Evolutionary conservation across 176 grass and related monocot species (phyloP), one percentile per base, ranked within the genome.

Genomic region (Puya raimondii): DNA sequence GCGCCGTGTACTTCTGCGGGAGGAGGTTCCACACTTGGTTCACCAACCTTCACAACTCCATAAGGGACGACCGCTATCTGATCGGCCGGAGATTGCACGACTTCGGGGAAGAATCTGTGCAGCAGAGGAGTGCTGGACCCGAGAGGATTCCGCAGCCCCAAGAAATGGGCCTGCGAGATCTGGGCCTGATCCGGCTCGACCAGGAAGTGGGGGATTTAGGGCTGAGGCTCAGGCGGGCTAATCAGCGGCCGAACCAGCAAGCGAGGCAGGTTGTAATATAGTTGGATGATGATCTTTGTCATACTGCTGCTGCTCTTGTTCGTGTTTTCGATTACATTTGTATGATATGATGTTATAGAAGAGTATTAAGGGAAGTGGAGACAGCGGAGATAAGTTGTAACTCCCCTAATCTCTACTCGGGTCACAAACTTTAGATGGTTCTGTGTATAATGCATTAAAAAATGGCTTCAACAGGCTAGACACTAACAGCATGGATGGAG

Each of bases 21-120:
- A 93, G 82, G 75, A 82, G 95, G 27, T 99, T 99, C 85, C 86
- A 94, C 50, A 77, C 82, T 11, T 99, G 95, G 95, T 99, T 99
- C 76, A 91, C 87, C 70, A 94, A 94, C 71, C 85, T 99, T 53
- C 95, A 99, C 80, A 99, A 99, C 67, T 91, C 95, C 23, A 99
- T 99, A 15, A 78, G 95, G 70, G 95, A 99, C 23, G 95, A 99
- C 10, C 74, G 95, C 7, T 99, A 99, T 79, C 91, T 99, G 56
- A 84, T 99, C 27, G 95, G 95, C 63, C 73, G 95, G 51, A 91
- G 87, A 74, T 85, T 99, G 76, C 95, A 99, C 64, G 82, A 99
- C 81, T 99, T 82, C 23, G 90, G 95, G 1, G 95, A 99, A 76
- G 82, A 84, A 51, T 58, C 80, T 4, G 66, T 52, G 1, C 68